These are phyloP conservation scores for Dichotomopilus funicola DNA, from an alignment of 2,329 filamentous ascomycete genomes.

Conservation along the genomic window DNA sequence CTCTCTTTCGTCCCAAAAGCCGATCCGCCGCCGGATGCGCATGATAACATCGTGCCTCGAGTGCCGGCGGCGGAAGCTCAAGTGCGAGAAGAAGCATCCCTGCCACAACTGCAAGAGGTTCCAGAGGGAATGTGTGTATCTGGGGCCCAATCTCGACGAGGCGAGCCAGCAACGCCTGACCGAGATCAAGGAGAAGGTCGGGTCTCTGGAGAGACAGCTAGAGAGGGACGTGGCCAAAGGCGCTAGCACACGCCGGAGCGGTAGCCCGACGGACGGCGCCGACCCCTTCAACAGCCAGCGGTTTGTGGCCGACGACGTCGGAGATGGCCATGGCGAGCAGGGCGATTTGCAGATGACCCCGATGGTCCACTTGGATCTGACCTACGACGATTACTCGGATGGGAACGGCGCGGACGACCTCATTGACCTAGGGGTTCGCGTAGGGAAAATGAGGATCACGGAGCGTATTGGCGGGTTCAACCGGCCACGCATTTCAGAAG, in stretches of 20 bases:
- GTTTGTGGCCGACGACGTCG: constrained; percentile 44
- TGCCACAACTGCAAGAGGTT: constrained; percentile 60
- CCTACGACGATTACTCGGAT: constrained; percentile 59
- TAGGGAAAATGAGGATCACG: constrained; percentile 67
- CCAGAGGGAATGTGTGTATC: constrained; percentile 52
- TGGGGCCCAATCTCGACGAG: constrained; percentile 62
- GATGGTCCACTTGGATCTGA: constrained; percentile 57
- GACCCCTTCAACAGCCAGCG: background rate
- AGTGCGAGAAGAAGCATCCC: constrained; percentile 67
- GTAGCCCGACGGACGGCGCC: background rate
- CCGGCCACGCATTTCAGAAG: constrained; percentile 62
- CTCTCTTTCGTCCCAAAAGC: constrained; percentile 26
- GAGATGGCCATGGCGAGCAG: constrained; percentile 32
- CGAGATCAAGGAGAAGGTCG: constrained; percentile 74
- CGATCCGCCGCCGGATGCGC: constrained; percentile 54
- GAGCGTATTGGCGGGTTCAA: constrained; percentile 69
- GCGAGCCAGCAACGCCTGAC: constrained; percentile 63
- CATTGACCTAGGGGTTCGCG: constrained; percentile 63
- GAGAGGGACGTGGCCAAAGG: constrained; percentile 59
- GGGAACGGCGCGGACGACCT: constrained; percentile 47
- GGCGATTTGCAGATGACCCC: constrained; percentile 54
- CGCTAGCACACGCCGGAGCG: constrained; percentile 16
- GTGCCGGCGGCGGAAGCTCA: constrained; percentile 69
- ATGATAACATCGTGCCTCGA: constrained; percentile 65
- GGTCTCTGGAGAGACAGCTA: constrained; percentile 60